phyloP scores from a whole-genome alignment of 2,329 filamentous ascomycete species.

The Stemphylium vesicarium region DNA sequence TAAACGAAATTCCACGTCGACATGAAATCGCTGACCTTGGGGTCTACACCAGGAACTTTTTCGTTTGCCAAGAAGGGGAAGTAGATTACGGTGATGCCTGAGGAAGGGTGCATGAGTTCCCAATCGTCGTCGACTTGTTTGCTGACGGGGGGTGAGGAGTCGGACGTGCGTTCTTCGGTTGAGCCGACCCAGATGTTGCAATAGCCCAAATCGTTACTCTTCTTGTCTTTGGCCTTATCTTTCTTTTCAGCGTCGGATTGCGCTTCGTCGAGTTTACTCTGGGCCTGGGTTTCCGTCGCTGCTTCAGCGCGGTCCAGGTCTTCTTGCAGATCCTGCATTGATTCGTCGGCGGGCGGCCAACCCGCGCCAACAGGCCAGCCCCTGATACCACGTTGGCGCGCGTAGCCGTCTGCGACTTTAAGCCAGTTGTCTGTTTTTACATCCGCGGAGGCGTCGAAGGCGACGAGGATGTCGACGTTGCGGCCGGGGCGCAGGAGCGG shows the following conservation, averaged over 20 bases:
- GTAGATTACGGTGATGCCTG: conserved; percentile 88
- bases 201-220: conserved; percentile 70
- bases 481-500: conserved; percentile 87
- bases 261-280: conserved; percentile 68
- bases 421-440: conserved; percentile 96
- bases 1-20: conserved; percentile 99
- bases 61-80: conserved; percentile 87
- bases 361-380: conserved; percentile 96
- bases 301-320: conserved; percentile 74
- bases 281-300: conserved; percentile 64
- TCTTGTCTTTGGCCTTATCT: conserved; percentile 24
- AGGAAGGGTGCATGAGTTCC: conserved; percentile 74
- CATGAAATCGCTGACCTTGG: conserved; percentile 81
- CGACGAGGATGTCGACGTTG: conserved; percentile 86
- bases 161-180: conserved; percentile 71
- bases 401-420: conserved; percentile 91
- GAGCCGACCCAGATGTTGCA: conserved; percentile 96
- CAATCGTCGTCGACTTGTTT: conserved; percentile 67
- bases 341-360: conserved; percentile 74
- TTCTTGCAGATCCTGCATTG: conserved; percentile 64
- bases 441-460: conserved; percentile 94
- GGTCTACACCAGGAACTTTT: conserved; percentile 81
- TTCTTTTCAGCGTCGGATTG: conserved; percentile 26
- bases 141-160: conserved; percentile 59
- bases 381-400: conserved; percentile 84